Conservation (phyloP, 1,284 basidiomycete species). For the Flammula alnicola region DNA sequence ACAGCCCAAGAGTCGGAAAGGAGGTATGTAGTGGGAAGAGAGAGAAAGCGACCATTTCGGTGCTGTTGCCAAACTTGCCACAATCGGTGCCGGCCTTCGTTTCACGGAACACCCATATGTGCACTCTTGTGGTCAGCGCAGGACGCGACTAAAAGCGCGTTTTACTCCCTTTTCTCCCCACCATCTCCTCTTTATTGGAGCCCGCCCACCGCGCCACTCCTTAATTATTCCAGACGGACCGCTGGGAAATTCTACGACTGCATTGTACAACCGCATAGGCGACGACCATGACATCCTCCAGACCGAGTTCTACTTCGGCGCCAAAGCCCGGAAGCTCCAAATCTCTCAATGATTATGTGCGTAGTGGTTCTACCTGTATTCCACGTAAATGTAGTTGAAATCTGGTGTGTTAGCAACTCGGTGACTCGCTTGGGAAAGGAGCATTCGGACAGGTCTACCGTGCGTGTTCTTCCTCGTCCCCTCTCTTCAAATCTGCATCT, state of each 20-base stretch:
- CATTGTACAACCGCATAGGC: neutral
- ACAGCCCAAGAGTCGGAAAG: slow-evolving; percentile 6
- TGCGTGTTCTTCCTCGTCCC: slow-evolving; percentile 43
- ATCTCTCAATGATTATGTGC: slow-evolving; percentile 64
- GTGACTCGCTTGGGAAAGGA: slow-evolving; percentile 92
- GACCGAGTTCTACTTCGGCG: slow-evolving; percentile 43
- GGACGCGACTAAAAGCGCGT: slow-evolving; percentile 50
- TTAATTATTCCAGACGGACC: neutral
- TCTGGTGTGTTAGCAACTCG: slow-evolving; percentile 75
- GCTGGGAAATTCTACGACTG: slow-evolving; percentile 5
- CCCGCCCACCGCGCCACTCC: no score
- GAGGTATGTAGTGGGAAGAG: slow-evolving; percentile 4
- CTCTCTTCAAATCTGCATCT: slow-evolving; percentile 4
- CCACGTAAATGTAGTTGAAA: neutral
- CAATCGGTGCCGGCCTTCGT: slow-evolving; percentile 17
- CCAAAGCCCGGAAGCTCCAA: slow-evolving; percentile 48
- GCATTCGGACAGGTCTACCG: slow-evolving; percentile 96
- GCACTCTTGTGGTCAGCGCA: slow-evolving; percentile 39
- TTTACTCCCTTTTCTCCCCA: slow-evolving; percentile 28
- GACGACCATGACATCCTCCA: slow-evolving; percentile 46
- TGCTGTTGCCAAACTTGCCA: slow-evolving; percentile 20
- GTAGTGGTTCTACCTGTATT: slow-evolving; percentile 26
- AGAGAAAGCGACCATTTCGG: slow-evolving; percentile 4
- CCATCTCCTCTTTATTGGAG: slow-evolving; percentile 20
- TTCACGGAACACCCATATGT: slow-evolving; percentile 28